phyloP scores from a whole-genome alignment of 2,329 filamentous ascomycete genomes.

The Pyrenophora tritici-repentis region DNA sequence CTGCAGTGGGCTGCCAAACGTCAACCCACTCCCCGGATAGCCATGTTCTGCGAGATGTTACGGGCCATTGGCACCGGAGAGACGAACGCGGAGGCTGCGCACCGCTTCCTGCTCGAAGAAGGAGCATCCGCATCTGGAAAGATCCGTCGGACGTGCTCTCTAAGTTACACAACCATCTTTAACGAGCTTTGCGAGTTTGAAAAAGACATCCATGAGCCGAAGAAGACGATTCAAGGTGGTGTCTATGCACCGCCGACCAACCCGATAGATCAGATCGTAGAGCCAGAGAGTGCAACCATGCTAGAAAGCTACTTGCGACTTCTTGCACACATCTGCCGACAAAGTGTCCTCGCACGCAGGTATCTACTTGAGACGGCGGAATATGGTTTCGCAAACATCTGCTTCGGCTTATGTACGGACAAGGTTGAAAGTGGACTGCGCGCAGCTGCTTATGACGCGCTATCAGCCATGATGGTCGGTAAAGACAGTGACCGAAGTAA shows the following conservation, averaged over 20 bases:
- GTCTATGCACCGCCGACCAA: slow-evolving; percentile 50
- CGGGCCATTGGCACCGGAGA: slow-evolving; percentile 84
- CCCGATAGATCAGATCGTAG: slow-evolving; percentile 65
- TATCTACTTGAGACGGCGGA: slow-evolving; percentile 73
- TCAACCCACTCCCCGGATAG: slow-evolving; percentile 93
- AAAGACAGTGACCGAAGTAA: slow-evolving; percentile 71
- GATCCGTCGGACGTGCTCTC: slow-evolving; percentile 78
- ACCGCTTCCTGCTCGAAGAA: slow-evolving; percentile 89
- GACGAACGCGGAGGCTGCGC: slow-evolving; percentile 80
- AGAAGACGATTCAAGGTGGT: slow-evolving; percentile 65
- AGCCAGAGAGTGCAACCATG: slow-evolving; percentile 96
- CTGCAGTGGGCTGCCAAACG: slow-evolving; percentile 95
- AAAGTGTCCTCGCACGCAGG: slow-evolving; percentile 72
- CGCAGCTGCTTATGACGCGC: slow-evolving; percentile 80
- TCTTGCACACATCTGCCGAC: slow-evolving; percentile 77
- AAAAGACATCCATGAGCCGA: slow-evolving; percentile 74
- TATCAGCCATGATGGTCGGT: slow-evolving; percentile 75
- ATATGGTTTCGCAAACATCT: slow-evolving; percentile 72
- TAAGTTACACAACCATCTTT: slow-evolving; percentile 94
- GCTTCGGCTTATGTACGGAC: slow-evolving; percentile 79
- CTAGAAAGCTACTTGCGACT: slow-evolving; percentile 90
- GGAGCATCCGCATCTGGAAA: slow-evolving; percentile 70
- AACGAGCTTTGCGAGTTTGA: slow-evolving; percentile 86
- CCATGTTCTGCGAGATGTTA: slow-evolving; percentile 95
- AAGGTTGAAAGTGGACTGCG: slow-evolving; percentile 76